Evolutionary conservation across 1,284 basidiomycete genomes (phyloP).

Genomic region (Exobasidium rhododendri): DNA sequence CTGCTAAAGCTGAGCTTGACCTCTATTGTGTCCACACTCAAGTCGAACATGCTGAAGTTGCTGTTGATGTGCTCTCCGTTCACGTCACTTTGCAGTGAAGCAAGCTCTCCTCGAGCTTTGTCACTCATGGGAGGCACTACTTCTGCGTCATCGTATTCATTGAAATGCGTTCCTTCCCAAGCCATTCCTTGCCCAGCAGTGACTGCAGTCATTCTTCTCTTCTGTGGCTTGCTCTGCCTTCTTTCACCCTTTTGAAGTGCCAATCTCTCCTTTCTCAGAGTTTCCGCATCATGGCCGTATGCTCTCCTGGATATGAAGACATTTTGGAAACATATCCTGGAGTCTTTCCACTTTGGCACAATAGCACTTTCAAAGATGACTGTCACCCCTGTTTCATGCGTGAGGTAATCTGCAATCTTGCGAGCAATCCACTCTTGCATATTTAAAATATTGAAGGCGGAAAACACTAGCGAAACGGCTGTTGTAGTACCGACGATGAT

Average conservation of each 20-base stretch:
- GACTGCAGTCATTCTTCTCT: conserved; percentile 15
- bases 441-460: conserved; percentile 81
- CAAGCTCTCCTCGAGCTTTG: conserved; percentile 33
- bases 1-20: conserved; percentile 87
- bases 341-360: conserved; percentile 95
- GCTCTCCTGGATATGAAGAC: conserved; percentile 88
- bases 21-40: conserved; percentile 75
- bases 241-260: background rate
- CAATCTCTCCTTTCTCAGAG: conserved; percentile 24
- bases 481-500: conserved; percentile 95
- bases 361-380: conserved; percentile 97
- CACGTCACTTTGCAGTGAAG: conserved; percentile 30
- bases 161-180: conserved; percentile 46
- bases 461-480: conserved; percentile 89
- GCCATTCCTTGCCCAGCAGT: conserved; percentile 48
- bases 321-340: conserved; percentile 91
- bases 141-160: conserved; percentile 30
- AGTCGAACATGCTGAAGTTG: conserved; percentile 54
- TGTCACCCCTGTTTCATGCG: conserved; percentile 84
- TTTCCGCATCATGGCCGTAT: conserved; percentile 37
- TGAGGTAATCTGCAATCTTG: conserved; percentile 87
- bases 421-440: conserved; percentile 89
- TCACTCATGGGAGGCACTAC: conserved; percentile 43
- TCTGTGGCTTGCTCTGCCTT: background rate
- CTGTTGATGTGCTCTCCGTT: conserved; percentile 24